These are phyloP conservation scores for Pythium chondricola DNA, from an alignment of 352 stramenopile genomes.

Conservation along the genomic window DNA sequence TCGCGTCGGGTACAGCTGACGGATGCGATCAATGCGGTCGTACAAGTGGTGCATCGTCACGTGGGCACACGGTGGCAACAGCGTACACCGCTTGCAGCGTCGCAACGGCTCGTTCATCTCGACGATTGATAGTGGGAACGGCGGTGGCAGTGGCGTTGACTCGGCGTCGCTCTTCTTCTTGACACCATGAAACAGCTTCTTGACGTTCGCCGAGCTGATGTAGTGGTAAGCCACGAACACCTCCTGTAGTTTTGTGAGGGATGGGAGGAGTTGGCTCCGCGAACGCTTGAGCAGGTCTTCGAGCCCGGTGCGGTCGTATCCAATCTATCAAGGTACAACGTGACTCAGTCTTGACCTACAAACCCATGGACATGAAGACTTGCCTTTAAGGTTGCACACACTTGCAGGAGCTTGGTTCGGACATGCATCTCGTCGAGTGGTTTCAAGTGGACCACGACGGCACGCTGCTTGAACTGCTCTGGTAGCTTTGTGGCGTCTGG, in stretches of 20 bases:
- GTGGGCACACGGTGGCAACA: slow-evolving; percentile 56
- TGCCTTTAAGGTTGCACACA: no score
- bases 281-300: slow-evolving; percentile 35
- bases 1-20: slow-evolving; percentile 35
- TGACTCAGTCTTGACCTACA: background rate
- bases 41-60: slow-evolving; percentile 39
- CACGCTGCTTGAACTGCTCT: slow-evolving; percentile 47
- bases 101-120: slow-evolving; percentile 51
- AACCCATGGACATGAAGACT: no score
- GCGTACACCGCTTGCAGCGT: slow-evolving; percentile 56
- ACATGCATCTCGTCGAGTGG: slow-evolving; percentile 34
- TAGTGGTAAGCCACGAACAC: slow-evolving; percentile 48
- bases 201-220: slow-evolving; percentile 49
- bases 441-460: slow-evolving; percentile 32
- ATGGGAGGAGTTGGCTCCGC: slow-evolving; percentile 31
- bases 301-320: slow-evolving; percentile 46
- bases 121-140: slow-evolving; percentile 54
- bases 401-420: slow-evolving; percentile 42
- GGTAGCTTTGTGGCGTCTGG: slow-evolving; percentile 51
- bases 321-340: slow-evolving; percentile 32
- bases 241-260: slow-evolving; percentile 35
- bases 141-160: slow-evolving; percentile 4
- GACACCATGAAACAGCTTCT: slow-evolving; percentile 16
- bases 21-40: slow-evolving; percentile 33
- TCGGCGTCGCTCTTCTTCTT: slow-evolving; percentile 1